Evolutionary conservation across 2,329 filamentous ascomycete species (phyloP), one percentile per base, ranked within the genome.

Genomic region (Penicillium sp.): DNA sequence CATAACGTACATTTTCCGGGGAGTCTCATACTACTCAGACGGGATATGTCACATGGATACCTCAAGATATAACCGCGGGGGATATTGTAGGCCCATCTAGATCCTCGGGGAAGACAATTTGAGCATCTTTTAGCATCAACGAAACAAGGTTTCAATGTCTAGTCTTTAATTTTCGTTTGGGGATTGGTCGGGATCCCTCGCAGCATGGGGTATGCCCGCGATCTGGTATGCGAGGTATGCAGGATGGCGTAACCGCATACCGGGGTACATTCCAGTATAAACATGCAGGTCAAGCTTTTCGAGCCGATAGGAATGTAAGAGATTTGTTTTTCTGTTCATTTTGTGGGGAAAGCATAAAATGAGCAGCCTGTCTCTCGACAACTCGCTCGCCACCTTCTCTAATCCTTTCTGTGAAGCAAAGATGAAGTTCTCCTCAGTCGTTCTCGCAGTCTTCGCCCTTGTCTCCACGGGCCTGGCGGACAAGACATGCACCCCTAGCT

Each of bases 401-500:
- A 4, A 37, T 40, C 31, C 26, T 24, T 24, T 19, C 10, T n/a
- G 19, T 16, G 18, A 21, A 51, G 24, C 40, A 46, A 62, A 50
- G 23, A 71, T 71, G 68, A 67, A 65, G 43, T 34, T 61, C 16
- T 62, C 64, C 7, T 56, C 60, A 0, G n/a, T 68, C 36, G 7
- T 66, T 14, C 45, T 68, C 29, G 48, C 62, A 8, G 14, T 64
- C 10, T 59, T 55, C 23, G 51, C 60, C 19, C 48, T 67, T 7
- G 54, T 53, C 33, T 48, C 63, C 11, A 54, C 61, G 7, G 54
- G 61, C 13, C 24, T 70, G 5, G 66, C 69, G 9, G 58, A 61
- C 8, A 71, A 71, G 49, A 62, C 66, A 16, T 72, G 70, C 46
- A 71, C 68, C 0, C 70, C 70, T 6, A 72, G 70, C 53, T 72